Conservation (phyloP, 306 rosid genomes). For the Hippophae gyantsensis region DNA sequence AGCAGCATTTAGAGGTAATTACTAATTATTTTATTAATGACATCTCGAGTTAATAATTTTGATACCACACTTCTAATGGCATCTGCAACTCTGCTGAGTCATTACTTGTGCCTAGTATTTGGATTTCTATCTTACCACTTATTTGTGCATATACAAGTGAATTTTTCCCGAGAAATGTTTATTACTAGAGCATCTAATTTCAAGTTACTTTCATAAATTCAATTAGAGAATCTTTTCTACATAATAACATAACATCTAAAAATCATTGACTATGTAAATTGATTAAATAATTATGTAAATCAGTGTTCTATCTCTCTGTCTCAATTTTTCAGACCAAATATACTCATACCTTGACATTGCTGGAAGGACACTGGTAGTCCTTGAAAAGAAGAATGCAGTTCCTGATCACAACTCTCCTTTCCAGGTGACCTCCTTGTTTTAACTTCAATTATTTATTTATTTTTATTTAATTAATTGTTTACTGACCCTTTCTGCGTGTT, state of each 20-base stretch:
- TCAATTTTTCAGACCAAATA: slow-evolving; percentile 58
- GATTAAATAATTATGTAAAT: slow-evolving; percentile 5
- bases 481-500: too few relatives aligned
- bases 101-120: background rate
- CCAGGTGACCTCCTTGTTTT: slow-evolving; percentile 48
- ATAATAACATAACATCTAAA: background rate
- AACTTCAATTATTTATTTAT: too few relatives aligned
- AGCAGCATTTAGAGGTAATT: slow-evolving; percentile 69
- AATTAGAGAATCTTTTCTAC: background rate
- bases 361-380: slow-evolving; percentile 86
- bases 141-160: background rate
- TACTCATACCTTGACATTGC: slow-evolving; percentile 79
- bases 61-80: background rate
- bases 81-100: slow-evolving; percentile 5
- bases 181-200: background rate
- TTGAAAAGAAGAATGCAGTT: slow-evolving; percentile 75
- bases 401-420: slow-evolving; percentile 81
- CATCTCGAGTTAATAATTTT: background rate
- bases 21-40: slow-evolving; percentile 21
- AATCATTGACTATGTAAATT: slow-evolving; percentile 5
- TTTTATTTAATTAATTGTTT: too few relatives aligned
- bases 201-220: background rate
- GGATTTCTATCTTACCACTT: background rate
- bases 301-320: slow-evolving; percentile 10
- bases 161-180: background rate